Conservation (phyloP, 345 rosid genomes). For the Brassica cretica region DNA sequence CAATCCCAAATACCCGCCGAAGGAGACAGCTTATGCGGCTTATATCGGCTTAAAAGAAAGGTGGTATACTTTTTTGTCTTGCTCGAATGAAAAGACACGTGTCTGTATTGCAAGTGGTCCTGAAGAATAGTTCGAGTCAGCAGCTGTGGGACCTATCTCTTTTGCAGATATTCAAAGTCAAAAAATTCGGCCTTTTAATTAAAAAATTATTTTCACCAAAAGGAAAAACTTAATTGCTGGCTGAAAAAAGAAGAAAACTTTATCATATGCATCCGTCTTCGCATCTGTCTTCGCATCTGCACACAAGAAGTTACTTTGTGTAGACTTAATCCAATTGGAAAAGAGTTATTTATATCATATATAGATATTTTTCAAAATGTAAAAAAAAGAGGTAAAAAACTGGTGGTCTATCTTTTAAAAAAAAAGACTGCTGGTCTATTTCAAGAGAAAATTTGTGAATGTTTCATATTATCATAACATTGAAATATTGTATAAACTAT, state of each 20-base stretch:
- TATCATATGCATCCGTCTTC: conserved; percentile 30
- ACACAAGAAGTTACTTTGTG: conserved; percentile 23
- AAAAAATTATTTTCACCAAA: conserved; percentile 22
- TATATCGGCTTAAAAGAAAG: conserved; percentile 22
- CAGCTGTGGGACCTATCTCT: conserved; percentile 25
- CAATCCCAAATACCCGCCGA: conserved; percentile 10
- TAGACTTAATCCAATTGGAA: not conserved
- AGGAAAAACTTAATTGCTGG: conserved; percentile 35
- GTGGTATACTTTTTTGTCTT: not conserved
- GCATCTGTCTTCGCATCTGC: conserved; percentile 25
- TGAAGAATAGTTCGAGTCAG: conserved; percentile 38
- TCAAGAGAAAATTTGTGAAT: not conserved
- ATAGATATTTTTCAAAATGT: too few relatives aligned
- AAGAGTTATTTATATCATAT: not conserved
- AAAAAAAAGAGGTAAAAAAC: not conserved
- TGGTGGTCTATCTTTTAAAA: not conserved
- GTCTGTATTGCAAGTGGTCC: conserved; percentile 40
- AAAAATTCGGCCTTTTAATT: conserved; percentile 36
- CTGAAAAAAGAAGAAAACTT: conserved; percentile 8
- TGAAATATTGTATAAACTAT: not conserved
- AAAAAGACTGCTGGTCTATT: too few relatives aligned
- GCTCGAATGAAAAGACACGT: conserved; percentile 19
- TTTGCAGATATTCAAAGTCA: conserved; percentile 43
- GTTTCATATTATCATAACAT: not conserved
- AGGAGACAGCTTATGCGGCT: conserved; percentile 38